These are phyloP conservation scores for Apiospora marii DNA, from an alignment of 2,329 filamentous ascomycete genomes.

Conservation along the genomic window DNA sequence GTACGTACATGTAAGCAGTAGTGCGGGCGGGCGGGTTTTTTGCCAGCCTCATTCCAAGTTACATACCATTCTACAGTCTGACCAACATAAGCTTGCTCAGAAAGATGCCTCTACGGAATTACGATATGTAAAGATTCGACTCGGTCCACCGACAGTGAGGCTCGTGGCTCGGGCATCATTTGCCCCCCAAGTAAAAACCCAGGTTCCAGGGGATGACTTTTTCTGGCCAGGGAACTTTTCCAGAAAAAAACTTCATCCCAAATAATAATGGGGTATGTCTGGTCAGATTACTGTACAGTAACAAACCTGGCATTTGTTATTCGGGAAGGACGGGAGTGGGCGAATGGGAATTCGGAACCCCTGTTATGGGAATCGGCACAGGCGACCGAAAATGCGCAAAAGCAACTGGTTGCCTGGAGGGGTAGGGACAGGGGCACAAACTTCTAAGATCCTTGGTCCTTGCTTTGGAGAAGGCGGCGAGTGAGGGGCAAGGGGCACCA, in stretches of 20 bases:
- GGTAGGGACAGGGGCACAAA: not conserved
- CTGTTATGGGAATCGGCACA: constrained; percentile 12
- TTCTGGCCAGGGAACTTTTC: not conserved
- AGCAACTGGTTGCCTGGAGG: not conserved
- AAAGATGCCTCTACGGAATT: not conserved
- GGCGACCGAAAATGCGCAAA: constrained; percentile 10
- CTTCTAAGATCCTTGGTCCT: not conserved
- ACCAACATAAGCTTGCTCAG: not conserved
- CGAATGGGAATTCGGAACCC: not conserved
- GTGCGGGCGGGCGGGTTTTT: not conserved
- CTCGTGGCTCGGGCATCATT: not conserved
- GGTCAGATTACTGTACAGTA: not conserved
- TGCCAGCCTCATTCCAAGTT: not conserved
- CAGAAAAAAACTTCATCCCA: not conserved
- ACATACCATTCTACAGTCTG: not conserved
- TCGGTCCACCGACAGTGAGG: not conserved
- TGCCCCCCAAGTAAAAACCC: not conserved
- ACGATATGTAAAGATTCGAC: not conserved
- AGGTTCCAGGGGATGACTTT: not conserved
- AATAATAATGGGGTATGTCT: not conserved
- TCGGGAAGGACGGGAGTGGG: not conserved
- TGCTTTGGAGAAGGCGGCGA: not conserved
- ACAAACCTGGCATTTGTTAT: not conserved
- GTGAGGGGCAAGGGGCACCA: not conserved
- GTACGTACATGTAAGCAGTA: not conserved